phyloP scores from a whole-genome alignment of 2,329 filamentous ascomycete species.

The Colletotrichum truncatum region DNA sequence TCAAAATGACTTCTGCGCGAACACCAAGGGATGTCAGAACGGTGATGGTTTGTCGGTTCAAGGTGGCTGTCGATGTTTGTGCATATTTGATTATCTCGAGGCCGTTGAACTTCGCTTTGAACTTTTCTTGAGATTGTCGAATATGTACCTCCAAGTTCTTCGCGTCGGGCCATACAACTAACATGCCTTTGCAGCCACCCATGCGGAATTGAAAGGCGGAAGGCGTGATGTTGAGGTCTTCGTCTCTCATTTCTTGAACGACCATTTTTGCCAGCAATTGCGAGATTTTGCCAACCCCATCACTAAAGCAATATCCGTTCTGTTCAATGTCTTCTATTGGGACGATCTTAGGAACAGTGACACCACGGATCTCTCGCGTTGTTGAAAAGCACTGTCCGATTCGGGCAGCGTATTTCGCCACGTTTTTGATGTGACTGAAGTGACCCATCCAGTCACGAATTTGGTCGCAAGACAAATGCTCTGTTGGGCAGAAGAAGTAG shows the following conservation, averaged over 20 bases:
- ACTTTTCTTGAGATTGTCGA: constrained; percentile 89
- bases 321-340: constrained; percentile 77
- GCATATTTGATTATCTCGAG: constrained; percentile 90
- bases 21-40: constrained; percentile 86
- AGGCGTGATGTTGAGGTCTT: constrained; percentile 66
- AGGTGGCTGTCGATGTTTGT: constrained; percentile 76
- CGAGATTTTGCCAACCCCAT: constrained; percentile 95
- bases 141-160: constrained; percentile 77
- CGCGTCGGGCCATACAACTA: constrained; percentile 78
- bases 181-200: constrained; percentile 90
- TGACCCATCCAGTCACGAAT: constrained; percentile 90
- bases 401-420: constrained; percentile 91
- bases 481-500: constrained; percentile 86
- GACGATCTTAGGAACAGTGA: constrained; percentile 65
- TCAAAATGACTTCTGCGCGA: constrained; percentile 69
- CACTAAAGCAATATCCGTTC: constrained; percentile 80
- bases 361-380: constrained; percentile 76
- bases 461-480: constrained; percentile 72
- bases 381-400: constrained; percentile 97
- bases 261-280: constrained; percentile 78
- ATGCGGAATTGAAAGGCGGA: constrained; percentile 93
- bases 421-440: constrained; percentile 80
- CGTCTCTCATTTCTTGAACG: constrained; percentile 72
- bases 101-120: constrained; percentile 73
- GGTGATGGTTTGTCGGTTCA: constrained; percentile 91